phyloP scores from a whole-genome alignment of 108 stramenopile species.

The Nitzschia putrida region DNA sequence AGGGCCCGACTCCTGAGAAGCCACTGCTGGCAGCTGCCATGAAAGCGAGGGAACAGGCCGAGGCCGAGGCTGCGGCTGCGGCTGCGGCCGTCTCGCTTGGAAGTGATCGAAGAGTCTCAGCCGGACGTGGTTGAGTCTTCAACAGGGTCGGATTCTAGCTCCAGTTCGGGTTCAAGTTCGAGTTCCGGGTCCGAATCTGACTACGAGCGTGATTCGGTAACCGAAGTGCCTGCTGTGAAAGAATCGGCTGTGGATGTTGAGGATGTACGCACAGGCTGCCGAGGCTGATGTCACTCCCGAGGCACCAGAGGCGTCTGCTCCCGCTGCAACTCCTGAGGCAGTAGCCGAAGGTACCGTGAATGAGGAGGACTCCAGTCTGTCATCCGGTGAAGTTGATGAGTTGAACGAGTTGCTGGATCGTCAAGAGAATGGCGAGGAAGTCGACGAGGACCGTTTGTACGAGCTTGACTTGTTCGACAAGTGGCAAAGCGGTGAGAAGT shows the following conservation, averaged over 20 bases:
- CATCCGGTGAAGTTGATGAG: constrained; percentile 14
- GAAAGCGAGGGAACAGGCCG: background rate
- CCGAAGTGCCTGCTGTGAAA: too few species aligned
- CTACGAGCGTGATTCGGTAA: too few species aligned
- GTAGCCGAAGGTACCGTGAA: too few species aligned
- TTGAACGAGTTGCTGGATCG: constrained; percentile 11
- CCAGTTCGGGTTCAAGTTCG: too few species aligned
- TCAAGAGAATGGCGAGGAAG: constrained; percentile 15
- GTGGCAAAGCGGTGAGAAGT: constrained; percentile 17
- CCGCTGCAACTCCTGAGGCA: too few species aligned
- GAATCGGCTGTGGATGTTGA: too few species aligned
- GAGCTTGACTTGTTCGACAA: constrained; percentile 24
- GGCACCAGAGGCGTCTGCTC: too few species aligned
- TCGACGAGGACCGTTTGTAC: constrained; percentile 16
- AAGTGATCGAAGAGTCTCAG: background rate
- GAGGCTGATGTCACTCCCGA: too few species aligned
- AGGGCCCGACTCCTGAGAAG: background rate
- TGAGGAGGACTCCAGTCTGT: constrained; percentile 11
- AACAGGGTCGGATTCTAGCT: too few species aligned
- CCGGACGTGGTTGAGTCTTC: background rate
- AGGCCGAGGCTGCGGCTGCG: background rate
- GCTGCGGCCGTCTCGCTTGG: too few species aligned
- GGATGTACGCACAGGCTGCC: too few species aligned
- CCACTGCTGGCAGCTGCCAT: background rate
- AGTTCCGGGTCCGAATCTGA: too few species aligned